Evolutionary conservation across 306 rosid genomes (phyloP).

Genomic region (Quercus mongolica): DNA sequence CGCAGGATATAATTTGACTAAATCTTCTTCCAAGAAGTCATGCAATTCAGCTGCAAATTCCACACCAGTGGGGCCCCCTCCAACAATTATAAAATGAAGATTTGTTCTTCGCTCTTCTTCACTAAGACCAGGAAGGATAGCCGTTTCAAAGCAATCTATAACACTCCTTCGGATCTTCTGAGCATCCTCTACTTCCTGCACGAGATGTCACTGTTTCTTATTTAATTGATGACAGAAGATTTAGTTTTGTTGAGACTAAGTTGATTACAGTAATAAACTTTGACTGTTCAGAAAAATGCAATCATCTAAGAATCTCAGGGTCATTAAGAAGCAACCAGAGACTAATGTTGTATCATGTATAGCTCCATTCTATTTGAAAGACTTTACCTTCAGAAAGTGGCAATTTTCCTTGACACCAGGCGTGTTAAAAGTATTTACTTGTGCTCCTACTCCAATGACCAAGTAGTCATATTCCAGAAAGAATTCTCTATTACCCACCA

Average conservation of each 20-base stretch:
- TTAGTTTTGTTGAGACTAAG: neutral
- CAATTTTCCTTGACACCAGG: constrained; percentile 92
- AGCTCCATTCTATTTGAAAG: neutral
- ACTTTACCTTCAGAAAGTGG: constrained; percentile 79
- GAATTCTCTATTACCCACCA: constrained; percentile 66
- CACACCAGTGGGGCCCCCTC: constrained; percentile 98
- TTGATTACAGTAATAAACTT: neutral
- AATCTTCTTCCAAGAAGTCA: constrained; percentile 78
- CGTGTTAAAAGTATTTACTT: constrained; percentile 88
- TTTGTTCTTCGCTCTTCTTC: constrained; percentile 70
- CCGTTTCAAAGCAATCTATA: constrained; percentile 91
- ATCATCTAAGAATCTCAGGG: constrained; percentile 7
- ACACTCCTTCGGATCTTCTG: constrained; percentile 74
- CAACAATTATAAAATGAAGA: constrained; percentile 96
- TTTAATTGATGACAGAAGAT: constrained; percentile 1
- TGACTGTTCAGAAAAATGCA: neutral
- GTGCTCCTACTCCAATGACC: constrained; percentile 81
- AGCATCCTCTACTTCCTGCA: constrained; percentile 92
- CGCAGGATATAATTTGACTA: constrained; percentile 62
- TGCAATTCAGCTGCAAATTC: constrained; percentile 99
- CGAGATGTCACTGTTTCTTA: constrained; percentile 11
- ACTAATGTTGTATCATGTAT: neutral
- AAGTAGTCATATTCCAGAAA: constrained; percentile 80
- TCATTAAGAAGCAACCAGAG: constrained; percentile 5
- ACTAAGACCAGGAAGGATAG: constrained; percentile 72